Conservation (phyloP, 1,284 basidiomycete species). For the Acaromyces ingoldii region DNA sequence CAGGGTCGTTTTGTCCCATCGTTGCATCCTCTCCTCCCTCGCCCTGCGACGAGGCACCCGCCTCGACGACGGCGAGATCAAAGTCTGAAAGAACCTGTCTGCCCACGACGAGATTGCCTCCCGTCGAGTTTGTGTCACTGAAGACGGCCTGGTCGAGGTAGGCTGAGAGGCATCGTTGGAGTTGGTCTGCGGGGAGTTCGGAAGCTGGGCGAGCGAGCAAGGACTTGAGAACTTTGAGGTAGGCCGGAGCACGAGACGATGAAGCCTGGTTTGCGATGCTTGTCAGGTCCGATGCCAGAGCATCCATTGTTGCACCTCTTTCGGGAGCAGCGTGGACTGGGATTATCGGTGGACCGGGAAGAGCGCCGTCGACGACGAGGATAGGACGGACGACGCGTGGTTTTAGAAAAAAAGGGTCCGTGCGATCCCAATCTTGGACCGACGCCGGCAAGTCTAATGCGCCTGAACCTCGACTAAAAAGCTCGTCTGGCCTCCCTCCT, state of each 20-base stretch:
- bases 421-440: too few species aligned
- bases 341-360: too few species aligned
- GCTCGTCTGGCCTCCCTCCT: too few species aligned
- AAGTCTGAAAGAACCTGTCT: conserved; percentile 77
- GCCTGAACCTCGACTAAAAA: too few species aligned
- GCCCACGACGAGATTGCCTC: conserved; percentile 72
- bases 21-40: conserved; percentile 12
- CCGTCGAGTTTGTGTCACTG: conserved; percentile 58
- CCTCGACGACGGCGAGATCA: conserved; percentile 44
- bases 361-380: too few species aligned
- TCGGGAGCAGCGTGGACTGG: too few species aligned
- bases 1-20: conserved; percentile 8
- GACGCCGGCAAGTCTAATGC: too few species aligned
- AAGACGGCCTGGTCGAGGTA: conserved; percentile 72
- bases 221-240: conserved; percentile 10
- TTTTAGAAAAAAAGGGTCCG: too few species aligned
- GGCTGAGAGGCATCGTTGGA: conserved; percentile 31
- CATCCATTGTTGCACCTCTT: too few species aligned
- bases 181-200: conserved; percentile 10
- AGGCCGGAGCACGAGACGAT: neutral
- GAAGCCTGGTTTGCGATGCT: too few species aligned
- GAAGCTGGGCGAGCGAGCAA: conserved; percentile 8
- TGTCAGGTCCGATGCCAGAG: too few species aligned
- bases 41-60: conserved; percentile 55
- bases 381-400: too few species aligned